These are phyloP conservation scores for Podospora australis DNA, from an alignment of 495 filamentous ascomycete species.

Conservation along the genomic window DNA sequence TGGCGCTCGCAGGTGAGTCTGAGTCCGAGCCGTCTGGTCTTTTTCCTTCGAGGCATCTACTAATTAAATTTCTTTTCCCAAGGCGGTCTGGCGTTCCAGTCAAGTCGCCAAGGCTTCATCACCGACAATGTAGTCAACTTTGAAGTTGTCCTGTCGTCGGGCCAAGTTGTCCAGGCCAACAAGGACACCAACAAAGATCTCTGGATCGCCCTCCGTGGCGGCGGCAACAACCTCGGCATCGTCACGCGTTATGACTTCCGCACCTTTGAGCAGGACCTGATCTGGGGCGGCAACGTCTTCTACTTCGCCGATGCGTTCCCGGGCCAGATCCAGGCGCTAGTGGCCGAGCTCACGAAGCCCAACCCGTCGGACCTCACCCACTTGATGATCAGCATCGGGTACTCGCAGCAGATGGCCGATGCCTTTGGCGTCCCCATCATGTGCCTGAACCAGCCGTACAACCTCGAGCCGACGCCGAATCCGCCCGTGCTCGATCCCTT, in stretches of 20 bases:
- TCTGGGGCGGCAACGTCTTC: slow-evolving; percentile 5
- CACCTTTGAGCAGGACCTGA: not conserved
- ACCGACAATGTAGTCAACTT: not conserved
- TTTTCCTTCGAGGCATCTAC: too few relatives aligned
- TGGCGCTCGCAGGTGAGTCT: not conserved
- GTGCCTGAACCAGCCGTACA: slow-evolving; percentile 15
- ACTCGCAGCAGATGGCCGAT: not conserved
- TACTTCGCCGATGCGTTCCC: not conserved
- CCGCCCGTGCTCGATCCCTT: slow-evolving; percentile 12
- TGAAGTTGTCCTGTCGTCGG: not conserved
- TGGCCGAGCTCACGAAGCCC: not conserved
- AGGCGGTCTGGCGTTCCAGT: not conserved
- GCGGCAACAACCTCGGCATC: not conserved
- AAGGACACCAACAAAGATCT: not conserved
- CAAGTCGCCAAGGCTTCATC: not conserved
- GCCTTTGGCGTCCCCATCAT: not conserved
- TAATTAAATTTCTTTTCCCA: too few relatives aligned
- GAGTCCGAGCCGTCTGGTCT: too few relatives aligned
- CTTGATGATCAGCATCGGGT: not conserved
- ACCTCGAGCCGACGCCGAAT: slow-evolving; percentile 4
- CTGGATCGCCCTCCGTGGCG: not conserved
- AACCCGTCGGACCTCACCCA: not conserved
- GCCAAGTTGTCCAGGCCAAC: not conserved
- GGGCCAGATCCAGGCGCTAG: not conserved
- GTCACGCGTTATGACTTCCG: not conserved